Base-by-base conservation (phyloP, 306 rosid genomes). In the Neltuma alba region DNA sequence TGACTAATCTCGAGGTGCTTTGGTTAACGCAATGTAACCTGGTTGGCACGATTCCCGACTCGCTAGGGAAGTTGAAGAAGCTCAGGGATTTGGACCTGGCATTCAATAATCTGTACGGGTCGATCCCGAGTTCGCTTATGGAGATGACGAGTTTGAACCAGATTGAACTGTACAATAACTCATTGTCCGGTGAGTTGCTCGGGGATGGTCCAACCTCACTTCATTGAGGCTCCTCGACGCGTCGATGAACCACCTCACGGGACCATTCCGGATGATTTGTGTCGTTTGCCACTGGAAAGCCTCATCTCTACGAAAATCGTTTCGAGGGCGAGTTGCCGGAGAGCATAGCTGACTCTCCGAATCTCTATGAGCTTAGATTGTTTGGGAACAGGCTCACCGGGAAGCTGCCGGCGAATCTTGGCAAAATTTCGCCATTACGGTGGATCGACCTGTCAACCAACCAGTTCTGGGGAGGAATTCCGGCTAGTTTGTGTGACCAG, bases 161-260 rank as follows among this genome's bases (percentile, higher is more conserved):
- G 91, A 79, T 95, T 82, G 98, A 93, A 91, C 70, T 95, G 48
- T 95, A 91, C 52, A 90, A 93, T 58, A 95, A 95, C 87, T 84
- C 97, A 6, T 58, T 95, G 40, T 84, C 98, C 60, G 99, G 99
- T 6, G 83, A 67, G 80, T 52, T 95, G 16, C 98, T 0, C 50
- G 69, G 16, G 93, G 93, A 67, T 74, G 91, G 90, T 85, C 87
- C 70, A 92, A 91, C 14, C 80, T 95, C 60, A 88, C 84, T 0
- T 57, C 77, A 5, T 70, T 95, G 88, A 63, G 94, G 41, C 86
- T 89, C 1, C 77, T 95, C 34, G 98, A 95, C 60, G 92, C 87
- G 10, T 95, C 99, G 0, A 95, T 90, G 98, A 95, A 95, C 83
- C 75, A 87, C 67, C 58, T 95, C 27, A 70, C 82, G 0, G 99